Evolutionary conservation across 1,284 basidiomycete genomes (phyloP), one percentile per base, ranked within the genome.

Genomic region (Irpex sp.): DNA sequence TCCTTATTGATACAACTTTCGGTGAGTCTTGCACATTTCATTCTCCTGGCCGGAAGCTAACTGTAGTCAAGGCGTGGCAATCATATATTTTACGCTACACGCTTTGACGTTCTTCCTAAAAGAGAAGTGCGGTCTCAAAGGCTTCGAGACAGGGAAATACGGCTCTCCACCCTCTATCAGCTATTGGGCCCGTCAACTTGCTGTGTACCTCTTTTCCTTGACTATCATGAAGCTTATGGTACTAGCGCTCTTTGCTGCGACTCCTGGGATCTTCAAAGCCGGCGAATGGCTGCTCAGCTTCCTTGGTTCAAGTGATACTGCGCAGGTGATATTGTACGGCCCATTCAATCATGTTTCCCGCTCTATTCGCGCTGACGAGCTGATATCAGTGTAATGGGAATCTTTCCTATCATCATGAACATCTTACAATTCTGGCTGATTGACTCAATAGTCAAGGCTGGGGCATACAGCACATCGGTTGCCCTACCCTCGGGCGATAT

Each of bases 401-500:
- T 98, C 56, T 96, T 97, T 76, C 96, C 96, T 1, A 88, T 96
- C 63, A 80, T 90, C 61, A 97, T 97, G 94, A 98, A 95, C 73
- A 78, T 95, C 56, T 67, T 94, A 18, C 94, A 96, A 72, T 93
- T 93, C 78, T 93, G 91, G 91, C 76, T 92, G 56, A 91, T 92
- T 61, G 91, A 93, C 74, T 91, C 91, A 0, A 92, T 94, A 64
- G 89, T 94, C 71, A 93, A 91, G 72, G 87, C 86, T 2, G 84
- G 83, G 19, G 71, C 75, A 36, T 67, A 67, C 49, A 74, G 61
- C 21, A 58, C 74, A 47, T 65, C 75, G 4, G 68, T 79, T 14
- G 69, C 75, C 45, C 69, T 81, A 35, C 78, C 78, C 45, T 62
- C 78, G 3, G 75, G 80, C 48, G 66, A 67, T 10, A 63, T 67